Percentiles rank a stretch among this genome's conserved stretches.
phyloP scores from a whole-genome alignment of 345 rosid species.

The Punica granatum region DNA sequence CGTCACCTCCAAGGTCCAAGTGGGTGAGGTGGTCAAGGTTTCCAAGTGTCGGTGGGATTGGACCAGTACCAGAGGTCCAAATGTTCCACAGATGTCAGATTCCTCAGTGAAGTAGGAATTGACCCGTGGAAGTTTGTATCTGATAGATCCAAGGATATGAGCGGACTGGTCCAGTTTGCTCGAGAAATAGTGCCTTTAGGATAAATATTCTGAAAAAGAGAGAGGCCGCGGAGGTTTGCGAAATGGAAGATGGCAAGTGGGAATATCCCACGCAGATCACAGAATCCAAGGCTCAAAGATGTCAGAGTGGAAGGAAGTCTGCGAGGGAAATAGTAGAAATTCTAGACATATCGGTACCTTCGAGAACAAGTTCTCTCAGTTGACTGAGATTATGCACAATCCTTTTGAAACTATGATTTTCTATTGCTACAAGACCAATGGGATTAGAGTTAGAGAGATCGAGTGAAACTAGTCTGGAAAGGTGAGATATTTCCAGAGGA shows the following conservation, averaged over 20 bases:
- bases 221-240: neutral
- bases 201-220: neutral
- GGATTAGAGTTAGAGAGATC: too few relatives aligned
- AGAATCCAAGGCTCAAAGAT: neutral
- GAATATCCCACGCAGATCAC: neutral
- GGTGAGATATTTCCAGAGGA: too few relatives aligned
- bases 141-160: too few relatives aligned
- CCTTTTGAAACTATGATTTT: too few relatives aligned
- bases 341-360: neutral
- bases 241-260: neutral
- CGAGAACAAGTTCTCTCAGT: neutral
- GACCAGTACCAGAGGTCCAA: neutral
- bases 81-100: neutral
- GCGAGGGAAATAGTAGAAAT: neutral
- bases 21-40: too few relatives aligned
- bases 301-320: neutral
- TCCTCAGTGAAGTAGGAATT: neutral
- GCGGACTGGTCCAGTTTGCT: neutral
- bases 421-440: neutral
- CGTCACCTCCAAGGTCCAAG: neutral
- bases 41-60: too few relatives aligned
- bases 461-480: too few relatives aligned
- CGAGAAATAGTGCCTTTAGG: neutral
- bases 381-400: neutral
- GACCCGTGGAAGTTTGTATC: neutral